These are phyloP conservation scores for Pichia sp. DNA, from an alignment of 1,139 yeast genomes.

Conservation along the genomic window DNA sequence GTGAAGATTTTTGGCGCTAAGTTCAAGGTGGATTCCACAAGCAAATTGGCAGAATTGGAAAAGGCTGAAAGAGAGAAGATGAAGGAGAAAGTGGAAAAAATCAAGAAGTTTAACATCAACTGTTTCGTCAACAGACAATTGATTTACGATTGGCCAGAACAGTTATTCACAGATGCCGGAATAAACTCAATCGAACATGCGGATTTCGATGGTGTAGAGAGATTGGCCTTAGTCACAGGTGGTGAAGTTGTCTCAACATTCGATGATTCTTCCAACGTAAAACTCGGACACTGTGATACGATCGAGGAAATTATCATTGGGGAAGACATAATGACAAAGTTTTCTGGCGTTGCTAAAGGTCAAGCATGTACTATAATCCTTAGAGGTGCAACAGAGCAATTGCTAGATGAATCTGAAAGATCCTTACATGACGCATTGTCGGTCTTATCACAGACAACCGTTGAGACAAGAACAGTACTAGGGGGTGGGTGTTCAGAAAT, in stretches of 20 bases:
- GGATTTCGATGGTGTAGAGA: constrained; percentile 96
- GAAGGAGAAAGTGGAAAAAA: constrained; percentile 85
- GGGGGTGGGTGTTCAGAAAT: constrained; percentile 99
- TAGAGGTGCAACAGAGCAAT: constrained; percentile 96
- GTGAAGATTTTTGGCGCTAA: constrained; percentile 97
- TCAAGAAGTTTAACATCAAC: constrained; percentile 75
- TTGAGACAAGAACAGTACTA: constrained; percentile 87
- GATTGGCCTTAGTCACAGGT: constrained; percentile 93
- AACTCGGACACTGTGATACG: constrained; percentile 80
- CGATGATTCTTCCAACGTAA: constrained; percentile 83
- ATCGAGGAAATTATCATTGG: constrained; percentile 94
- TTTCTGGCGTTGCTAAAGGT: constrained; percentile 92
- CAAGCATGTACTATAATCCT: constrained; percentile 95
- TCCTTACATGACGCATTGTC: constrained; percentile 96
- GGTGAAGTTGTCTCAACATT: constrained; percentile 98
- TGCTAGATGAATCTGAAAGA: constrained; percentile 95
- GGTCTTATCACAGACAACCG: constrained; percentile 91
- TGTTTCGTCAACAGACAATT: constrained; percentile 93
- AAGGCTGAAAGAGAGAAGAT: constrained; percentile 93
- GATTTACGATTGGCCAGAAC: constrained; percentile 97
- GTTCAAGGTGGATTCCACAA: constrained; percentile 92
- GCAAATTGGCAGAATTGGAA: constrained; percentile 91
- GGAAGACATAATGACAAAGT: constrained; percentile 79
- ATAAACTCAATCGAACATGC: constrained; percentile 96
- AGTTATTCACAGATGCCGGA: constrained; percentile 78